Percentiles rank a stretch among this genome's conserved stretches.
Evolutionary conservation across 495 filamentous ascomycete genomes (phyloP).

Genomic region (Viridothelium virens): DNA sequence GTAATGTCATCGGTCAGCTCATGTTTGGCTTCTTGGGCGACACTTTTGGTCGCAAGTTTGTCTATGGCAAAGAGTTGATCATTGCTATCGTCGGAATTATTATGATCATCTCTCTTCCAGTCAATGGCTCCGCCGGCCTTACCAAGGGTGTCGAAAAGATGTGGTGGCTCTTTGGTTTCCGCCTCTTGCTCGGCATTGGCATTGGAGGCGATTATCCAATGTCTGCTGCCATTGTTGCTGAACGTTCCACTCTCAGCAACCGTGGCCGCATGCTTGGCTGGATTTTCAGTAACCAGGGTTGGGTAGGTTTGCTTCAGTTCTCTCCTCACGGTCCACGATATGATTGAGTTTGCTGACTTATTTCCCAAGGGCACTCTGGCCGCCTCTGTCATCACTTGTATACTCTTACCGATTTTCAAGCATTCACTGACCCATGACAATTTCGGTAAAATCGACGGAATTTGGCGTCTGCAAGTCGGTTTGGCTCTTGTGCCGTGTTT

Average conservation of each 20-base stretch:
- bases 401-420: constrained; percentile 4
- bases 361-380: constrained; percentile 11
- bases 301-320: not conserved
- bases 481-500: constrained; percentile 25
- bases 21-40: constrained; percentile 20
- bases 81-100: constrained; percentile 10
- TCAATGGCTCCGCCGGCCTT: not conserved
- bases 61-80: constrained; percentile 21
- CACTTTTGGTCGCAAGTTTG: constrained; percentile 18
- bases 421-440: constrained; percentile 6
- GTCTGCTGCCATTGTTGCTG: constrained; percentile 17
- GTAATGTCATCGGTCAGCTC: constrained; percentile 18
- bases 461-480: constrained; percentile 29
- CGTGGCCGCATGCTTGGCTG: constrained; percentile 15
- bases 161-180: constrained; percentile 16
- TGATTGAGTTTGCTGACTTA: not conserved
- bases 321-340: not conserved
- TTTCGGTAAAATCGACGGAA: constrained; percentile 13
- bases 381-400: constrained; percentile 12
- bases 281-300: constrained; percentile 18
- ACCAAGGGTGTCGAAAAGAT: constrained; percentile 12
- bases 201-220: constrained; percentile 21
- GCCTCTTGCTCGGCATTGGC: constrained; percentile 19
- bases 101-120: constrained; percentile 2
- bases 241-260: constrained; percentile 11